These are phyloP conservation scores for Ogataea siamensis DNA, from an alignment of 805 yeast species.

Conservation along the genomic window DNA sequence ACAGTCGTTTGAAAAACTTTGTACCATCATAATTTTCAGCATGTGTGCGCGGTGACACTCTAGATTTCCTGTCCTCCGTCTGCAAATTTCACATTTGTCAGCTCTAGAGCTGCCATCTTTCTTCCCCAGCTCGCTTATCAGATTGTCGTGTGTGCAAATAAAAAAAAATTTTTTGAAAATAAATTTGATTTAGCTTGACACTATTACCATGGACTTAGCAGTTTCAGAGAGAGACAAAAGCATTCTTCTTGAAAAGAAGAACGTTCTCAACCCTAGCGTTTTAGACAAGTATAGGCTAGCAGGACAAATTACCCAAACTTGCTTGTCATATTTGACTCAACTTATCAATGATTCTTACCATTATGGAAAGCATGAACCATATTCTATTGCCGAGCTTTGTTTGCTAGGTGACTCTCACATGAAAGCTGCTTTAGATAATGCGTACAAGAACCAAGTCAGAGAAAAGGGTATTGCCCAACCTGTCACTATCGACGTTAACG, in stretches of 20 bases:
- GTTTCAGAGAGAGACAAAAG: slow-evolving; percentile 74
- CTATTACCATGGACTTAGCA: slow-evolving; percentile 63
- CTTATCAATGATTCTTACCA: slow-evolving; percentile 77
- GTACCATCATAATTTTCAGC: too few species aligned
- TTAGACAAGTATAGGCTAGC: slow-evolving; percentile 84
- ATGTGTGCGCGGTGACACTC: too few species aligned
- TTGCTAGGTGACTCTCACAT: slow-evolving; percentile 77
- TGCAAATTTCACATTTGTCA: too few species aligned
- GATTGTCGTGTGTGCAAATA: slow-evolving; percentile 5
- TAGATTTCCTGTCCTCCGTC: too few species aligned
- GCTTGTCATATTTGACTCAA: slow-evolving; percentile 60
- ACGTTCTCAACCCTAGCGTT: slow-evolving; percentile 57
- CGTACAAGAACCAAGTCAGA: slow-evolving; percentile 58
- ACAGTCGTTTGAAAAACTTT: too few species aligned
- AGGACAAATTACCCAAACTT: slow-evolving; percentile 85
- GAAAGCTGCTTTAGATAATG: slow-evolving; percentile 53
- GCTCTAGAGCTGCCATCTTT: too few species aligned
- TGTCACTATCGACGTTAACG: slow-evolving; percentile 83
- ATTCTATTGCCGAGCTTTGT: slow-evolving; percentile 71
- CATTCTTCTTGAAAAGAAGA: slow-evolving; percentile 67
- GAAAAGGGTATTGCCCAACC: slow-evolving; percentile 95
- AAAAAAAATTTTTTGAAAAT: slow-evolving; percentile 11
- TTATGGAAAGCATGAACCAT: slow-evolving; percentile 44
- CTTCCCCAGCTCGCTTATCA: slow-evolving; percentile 7
- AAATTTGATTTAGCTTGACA: slow-evolving; percentile 8